Evolutionary conservation across 129 eudicot genomes (phyloP).

Genomic region (Lonicera japonica): DNA sequence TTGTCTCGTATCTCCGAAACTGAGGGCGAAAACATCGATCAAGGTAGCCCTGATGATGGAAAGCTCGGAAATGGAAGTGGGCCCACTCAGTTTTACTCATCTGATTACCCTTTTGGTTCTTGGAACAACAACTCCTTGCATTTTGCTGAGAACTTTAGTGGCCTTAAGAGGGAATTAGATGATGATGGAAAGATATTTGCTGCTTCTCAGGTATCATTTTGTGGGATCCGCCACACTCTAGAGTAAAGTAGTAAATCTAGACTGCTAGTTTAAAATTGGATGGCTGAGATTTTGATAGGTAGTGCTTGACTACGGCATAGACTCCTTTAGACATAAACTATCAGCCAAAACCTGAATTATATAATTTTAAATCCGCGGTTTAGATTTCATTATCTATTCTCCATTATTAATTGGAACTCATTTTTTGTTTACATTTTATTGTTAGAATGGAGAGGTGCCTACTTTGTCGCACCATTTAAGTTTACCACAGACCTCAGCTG

Average conservation of each 20-base stretch:
- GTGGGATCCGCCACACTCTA: too few species aligned
- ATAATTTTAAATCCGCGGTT: too few species aligned
- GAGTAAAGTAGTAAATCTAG: too few species aligned
- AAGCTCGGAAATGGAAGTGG: slow-evolving; percentile 20
- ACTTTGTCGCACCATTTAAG: slow-evolving; percentile 74
- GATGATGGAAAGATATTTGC: slow-evolving; percentile 24
- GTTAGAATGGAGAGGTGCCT: slow-evolving; percentile 45
- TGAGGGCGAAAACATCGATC: slow-evolving; percentile 33
- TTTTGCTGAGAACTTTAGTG: slow-evolving; percentile 39
- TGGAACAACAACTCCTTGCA: slow-evolving; percentile 61
- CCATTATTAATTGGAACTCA: too few species aligned
- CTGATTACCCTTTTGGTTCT: slow-evolving; percentile 55
- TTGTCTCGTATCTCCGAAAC: slow-evolving; percentile 61
- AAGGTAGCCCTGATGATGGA: slow-evolving; percentile 21
- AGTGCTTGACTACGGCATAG: too few species aligned
- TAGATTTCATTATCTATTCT: too few species aligned
- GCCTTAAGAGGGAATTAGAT: slow-evolving; percentile 53
- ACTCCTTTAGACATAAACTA: too few species aligned
- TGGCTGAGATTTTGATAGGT: too few species aligned
- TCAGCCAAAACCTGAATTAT: too few species aligned
- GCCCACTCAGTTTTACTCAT: slow-evolving; percentile 20
- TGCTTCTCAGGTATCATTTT: slow-evolving; percentile 39
- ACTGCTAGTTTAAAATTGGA: too few species aligned
- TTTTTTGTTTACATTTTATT: background rate
- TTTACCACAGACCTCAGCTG: slow-evolving; percentile 72